A percentile compares a stretch with the other conserved stretches of the same genome.
Evolutionary conservation across 2,329 filamentous ascomycete genomes (phyloP).

Genomic region (Endothia cerciana): DNA sequence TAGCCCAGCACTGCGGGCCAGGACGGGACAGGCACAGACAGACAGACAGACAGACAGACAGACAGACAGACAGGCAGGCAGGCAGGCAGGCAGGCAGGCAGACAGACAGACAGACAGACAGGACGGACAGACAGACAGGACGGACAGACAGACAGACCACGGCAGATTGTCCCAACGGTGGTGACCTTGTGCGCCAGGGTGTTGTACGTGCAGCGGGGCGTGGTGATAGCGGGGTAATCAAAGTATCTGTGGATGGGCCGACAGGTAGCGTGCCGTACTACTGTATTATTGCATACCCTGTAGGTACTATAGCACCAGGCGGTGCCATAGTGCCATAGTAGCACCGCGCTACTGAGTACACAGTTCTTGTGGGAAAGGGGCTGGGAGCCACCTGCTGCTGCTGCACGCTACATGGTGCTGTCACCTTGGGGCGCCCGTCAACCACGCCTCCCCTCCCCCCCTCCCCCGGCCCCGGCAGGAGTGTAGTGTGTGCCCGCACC

Average conservation of each 20-base stretch:
- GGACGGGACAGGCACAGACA: constrained; percentile 1
- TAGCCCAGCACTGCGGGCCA: constrained; percentile 11
- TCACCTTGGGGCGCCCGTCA: no score
- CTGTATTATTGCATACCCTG: constrained; percentile 6
- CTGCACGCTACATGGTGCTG: no score
- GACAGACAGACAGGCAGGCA: not conserved
- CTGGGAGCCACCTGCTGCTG: not conserved
- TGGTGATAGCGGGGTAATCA: not conserved
- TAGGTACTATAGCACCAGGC: constrained; percentile 1
- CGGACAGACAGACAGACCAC: not conserved
- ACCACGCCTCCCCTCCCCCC: no score
- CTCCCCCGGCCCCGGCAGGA: no score
- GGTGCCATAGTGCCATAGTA: no score
- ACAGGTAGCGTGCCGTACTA: not conserved
- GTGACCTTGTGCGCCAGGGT: constrained; percentile 3
- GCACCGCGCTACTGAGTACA: not conserved
- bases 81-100: not conserved
- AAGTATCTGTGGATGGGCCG: not conserved
- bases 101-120: not conserved
- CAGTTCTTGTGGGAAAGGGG: not conserved
- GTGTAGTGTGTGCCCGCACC: not conserved
- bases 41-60: not conserved
- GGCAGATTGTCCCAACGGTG: not conserved
- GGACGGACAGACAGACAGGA: no score
- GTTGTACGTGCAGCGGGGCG: constrained; percentile 1